A percentile compares a stretch with the other conserved stretches of the same genome.
These are phyloP conservation scores for Zymoseptoria tritici DNA, from an alignment of 2,329 filamentous ascomycete species.

Conservation along the genomic window DNA sequence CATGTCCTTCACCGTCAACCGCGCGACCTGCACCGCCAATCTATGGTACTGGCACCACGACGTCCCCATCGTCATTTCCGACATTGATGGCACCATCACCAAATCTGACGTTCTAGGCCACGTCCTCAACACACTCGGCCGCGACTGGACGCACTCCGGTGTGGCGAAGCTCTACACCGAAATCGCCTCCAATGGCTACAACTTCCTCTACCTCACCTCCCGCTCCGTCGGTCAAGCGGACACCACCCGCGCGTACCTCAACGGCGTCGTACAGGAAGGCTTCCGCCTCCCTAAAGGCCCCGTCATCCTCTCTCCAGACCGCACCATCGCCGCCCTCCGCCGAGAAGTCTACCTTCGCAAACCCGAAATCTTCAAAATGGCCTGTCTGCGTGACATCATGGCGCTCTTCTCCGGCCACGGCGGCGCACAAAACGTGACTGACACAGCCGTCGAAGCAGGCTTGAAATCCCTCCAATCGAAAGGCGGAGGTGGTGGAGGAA, in stretches of 20 bases:
- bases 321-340: constrained; percentile 85
- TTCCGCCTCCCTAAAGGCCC: constrained; percentile 82
- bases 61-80: constrained; percentile 90
- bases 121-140: constrained; percentile 90
- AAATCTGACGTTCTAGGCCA: constrained; percentile 65
- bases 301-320: constrained; percentile 89
- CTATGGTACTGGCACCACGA: constrained; percentile 94
- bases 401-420: constrained; percentile 58
- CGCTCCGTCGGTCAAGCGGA: constrained; percentile 91
- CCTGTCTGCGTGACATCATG: constrained; percentile 87
- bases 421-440: constrained; percentile 26
- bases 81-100: constrained; percentile 97
- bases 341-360: constrained; percentile 93
- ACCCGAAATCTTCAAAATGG: constrained; percentile 99
- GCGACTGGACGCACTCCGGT: constrained; percentile 95
- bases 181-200: constrained; percentile 91
- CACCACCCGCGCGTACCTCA: constrained; percentile 78
- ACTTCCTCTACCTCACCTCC: constrained; percentile 96
- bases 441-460: constrained; percentile 21
- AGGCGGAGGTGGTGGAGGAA: constrained; percentile 13
- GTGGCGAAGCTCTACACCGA: constrained; percentile 97
- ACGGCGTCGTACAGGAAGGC: constrained; percentile 80
- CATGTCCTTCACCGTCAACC: constrained; percentile 95
- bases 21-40: constrained; percentile 80
- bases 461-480: constrained; percentile 13